Evolutionary conservation across 2,329 filamentous ascomycete genomes (phyloP).

Genomic region (Colletotrichum somersetense): DNA sequence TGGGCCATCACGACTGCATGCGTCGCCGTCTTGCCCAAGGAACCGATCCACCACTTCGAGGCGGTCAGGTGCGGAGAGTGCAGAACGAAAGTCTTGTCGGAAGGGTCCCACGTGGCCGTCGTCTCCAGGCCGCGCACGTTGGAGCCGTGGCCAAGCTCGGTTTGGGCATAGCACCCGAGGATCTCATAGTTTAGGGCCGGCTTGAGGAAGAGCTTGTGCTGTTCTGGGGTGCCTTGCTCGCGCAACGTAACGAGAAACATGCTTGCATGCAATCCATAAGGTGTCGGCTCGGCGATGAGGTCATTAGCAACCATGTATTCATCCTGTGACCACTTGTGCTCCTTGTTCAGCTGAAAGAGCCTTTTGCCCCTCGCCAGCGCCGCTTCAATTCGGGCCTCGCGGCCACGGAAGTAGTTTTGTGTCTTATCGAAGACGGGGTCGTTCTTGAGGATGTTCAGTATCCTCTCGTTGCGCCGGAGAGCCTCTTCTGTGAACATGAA

Average conservation of each 20-base stretch:
- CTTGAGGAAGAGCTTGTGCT: slow-evolving; percentile 79
- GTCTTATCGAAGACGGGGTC: slow-evolving; percentile 84
- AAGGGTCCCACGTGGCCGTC: slow-evolving; percentile 78
- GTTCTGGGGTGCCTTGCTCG: slow-evolving; percentile 79
- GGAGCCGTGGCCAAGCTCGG: slow-evolving; percentile 82
- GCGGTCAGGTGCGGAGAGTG: slow-evolving; percentile 81
- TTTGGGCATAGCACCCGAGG: slow-evolving; percentile 86
- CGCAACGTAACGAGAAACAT: slow-evolving; percentile 69
- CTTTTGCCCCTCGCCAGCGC: slow-evolving; percentile 79
- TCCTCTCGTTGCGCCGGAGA: slow-evolving; percentile 69
- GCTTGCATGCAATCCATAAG: slow-evolving; percentile 77
- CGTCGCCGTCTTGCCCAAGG: slow-evolving; percentile 80
- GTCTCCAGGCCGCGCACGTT: slow-evolving; percentile 82
- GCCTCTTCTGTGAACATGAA: slow-evolving; percentile 77
- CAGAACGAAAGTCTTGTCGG: slow-evolving; percentile 80
- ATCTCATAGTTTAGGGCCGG: slow-evolving; percentile 76
- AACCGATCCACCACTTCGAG: slow-evolving; percentile 89
- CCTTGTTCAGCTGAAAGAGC: slow-evolving; percentile 72
- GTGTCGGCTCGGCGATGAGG: slow-evolving; percentile 78
- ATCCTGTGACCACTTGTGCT: slow-evolving; percentile 77
- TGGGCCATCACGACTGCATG: slow-evolving; percentile 85
- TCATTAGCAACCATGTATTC: slow-evolving; percentile 76
- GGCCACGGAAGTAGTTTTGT: slow-evolving; percentile 80
- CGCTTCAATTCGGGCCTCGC: slow-evolving; percentile 76
- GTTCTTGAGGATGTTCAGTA: slow-evolving; percentile 73